Percentiles rank a stretch among this genome's conserved stretches.
Conservation (phyloP, 352 stramenopile species). For the Pythium biforme region DNA sequence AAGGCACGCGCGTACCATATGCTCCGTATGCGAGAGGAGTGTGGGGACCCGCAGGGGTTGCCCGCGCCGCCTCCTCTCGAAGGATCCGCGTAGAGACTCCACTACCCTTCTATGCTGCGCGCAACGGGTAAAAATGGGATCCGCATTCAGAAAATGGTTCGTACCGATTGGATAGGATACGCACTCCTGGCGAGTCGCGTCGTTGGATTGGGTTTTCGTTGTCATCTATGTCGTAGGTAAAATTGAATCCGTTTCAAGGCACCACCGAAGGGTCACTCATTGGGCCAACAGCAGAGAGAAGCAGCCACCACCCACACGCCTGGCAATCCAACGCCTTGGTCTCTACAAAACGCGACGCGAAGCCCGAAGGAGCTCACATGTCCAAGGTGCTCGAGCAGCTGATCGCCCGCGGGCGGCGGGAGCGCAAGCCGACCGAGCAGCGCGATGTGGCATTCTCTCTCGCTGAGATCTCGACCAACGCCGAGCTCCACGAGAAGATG, state of each 20-base stretch:
- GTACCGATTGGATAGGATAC: not conserved
- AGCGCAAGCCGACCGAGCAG: slow-evolving; percentile 93
- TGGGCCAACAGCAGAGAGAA: not conserved
- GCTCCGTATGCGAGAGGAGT: slow-evolving; percentile 62
- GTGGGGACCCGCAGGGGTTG: slow-evolving; percentile 25
- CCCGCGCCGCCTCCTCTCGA: slow-evolving; percentile 1
- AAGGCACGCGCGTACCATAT: slow-evolving; percentile 58
- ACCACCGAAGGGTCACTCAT: not conserved
- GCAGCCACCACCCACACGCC: too few relatives aligned
- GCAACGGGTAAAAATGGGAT: slow-evolving; percentile 3
- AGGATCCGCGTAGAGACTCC: slow-evolving; percentile 2
- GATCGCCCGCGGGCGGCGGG: slow-evolving; percentile 93
- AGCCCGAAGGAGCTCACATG: slow-evolving; percentile 32
- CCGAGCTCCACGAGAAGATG: slow-evolving; percentile 92
- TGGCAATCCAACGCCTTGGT: too few relatives aligned
- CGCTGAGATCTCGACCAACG: slow-evolving; percentile 94
- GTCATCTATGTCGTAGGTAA: not conserved
- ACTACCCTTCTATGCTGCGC: not conserved
- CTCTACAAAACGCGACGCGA: not conserved
- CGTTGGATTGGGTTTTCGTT: not conserved
- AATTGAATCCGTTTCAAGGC: not conserved
- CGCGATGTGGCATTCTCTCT: slow-evolving; percentile 96
- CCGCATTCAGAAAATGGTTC: not conserved
- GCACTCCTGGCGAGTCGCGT: too few relatives aligned
- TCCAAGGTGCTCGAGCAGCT: slow-evolving; percentile 96